Conservation (phyloP, 768 basidiomycete species). For the Amanita pseudoporphyria region DNA sequence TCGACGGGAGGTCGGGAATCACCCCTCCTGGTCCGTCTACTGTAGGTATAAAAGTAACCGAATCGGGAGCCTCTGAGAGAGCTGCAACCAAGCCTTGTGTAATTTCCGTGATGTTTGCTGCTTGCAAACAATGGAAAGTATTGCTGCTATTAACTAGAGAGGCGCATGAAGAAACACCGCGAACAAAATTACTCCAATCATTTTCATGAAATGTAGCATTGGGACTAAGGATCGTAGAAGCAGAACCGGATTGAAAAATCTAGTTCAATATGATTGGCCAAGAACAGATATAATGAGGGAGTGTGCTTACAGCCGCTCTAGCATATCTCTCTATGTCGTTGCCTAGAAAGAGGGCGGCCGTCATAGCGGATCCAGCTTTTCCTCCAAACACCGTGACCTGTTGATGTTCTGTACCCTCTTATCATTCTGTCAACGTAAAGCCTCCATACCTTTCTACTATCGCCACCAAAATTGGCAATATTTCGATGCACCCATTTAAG, state of each 20-base stretch:
- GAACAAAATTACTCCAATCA: constrained; percentile 21
- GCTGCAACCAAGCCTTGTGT: constrained; percentile 18
- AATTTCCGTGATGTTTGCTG: constrained; percentile 21
- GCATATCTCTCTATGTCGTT: constrained; percentile 18
- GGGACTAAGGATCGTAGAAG: constrained; percentile 21
- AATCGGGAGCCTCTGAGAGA: constrained; percentile 14
- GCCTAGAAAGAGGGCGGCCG: constrained; percentile 26
- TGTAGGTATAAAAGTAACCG: constrained; percentile 26
- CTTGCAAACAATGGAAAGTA: constrained; percentile 22
- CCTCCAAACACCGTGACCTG: constrained; percentile 38
- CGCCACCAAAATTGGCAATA: constrained; percentile 49
- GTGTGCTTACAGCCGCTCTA: constrained; percentile 20
- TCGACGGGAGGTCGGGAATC: constrained; percentile 28
- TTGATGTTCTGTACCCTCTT: not conserved
- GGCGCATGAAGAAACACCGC: constrained; percentile 19
- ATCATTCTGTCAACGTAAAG: not conserved
- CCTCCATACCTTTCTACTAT: constrained; percentile 26
- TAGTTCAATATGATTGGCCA: constrained; percentile 6
- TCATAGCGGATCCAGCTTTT: constrained; percentile 38
- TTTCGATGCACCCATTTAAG: constrained; percentile 44
- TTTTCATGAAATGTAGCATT: constrained; percentile 19
- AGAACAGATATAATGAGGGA: not conserved
- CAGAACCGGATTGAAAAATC: constrained; percentile 36
- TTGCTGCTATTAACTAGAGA: constrained; percentile 17
- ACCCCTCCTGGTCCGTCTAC: constrained; percentile 32